Evolutionary conservation across 352 stramenopile species (phyloP), one percentile per base, ranked within the genome.

Genomic region (Globisporangium nagaii): DNA sequence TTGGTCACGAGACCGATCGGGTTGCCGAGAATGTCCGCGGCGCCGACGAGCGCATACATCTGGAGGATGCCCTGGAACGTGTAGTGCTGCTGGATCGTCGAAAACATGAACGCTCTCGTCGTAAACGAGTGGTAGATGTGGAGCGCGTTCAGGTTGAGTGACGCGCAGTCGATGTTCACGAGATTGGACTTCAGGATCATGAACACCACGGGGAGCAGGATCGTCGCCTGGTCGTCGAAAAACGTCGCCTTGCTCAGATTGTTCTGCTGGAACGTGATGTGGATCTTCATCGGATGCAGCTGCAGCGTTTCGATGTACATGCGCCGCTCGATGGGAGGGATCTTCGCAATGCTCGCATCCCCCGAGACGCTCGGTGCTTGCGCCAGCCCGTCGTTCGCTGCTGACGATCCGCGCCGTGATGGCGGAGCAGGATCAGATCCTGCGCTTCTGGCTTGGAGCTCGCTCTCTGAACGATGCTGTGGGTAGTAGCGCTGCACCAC

Each of bases 1-100:
- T 96, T 96, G 13, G 72, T 89, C 17, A 97, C 79, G 6, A 97
- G 68, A 0, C 88, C 87, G 2, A 96, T 73, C n/a, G 89, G 89
- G 36, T 97, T 96, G 6, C 89, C 89, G 1, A 97, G 66, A 36
- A 97, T 84, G 55, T 97, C 88, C 0, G 76, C 77, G 6, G 79
- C 75, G 2, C 75, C 78, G 24, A 88, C 49, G 1, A 90, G 63
- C 1, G 82, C 86, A 40, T 96, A 96, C 19, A 94, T 75, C 54
- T 96, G 80, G 11, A 84, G 65, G 46, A 91, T 72, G 19, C 79
- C 77, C 43, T 93, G 82, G 24, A 89, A 66, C 31, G 75, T 74
- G 57, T 93, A 96, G 60, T 96, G 84, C 39, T 94, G 82, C 44
- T 84, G 80, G 22, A 93, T 73, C 2, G 77, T 83, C 8, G 73